Conservation (phyloP, 2,329 filamentous ascomycete species). For the Aureobasidium uvarum region DNA sequence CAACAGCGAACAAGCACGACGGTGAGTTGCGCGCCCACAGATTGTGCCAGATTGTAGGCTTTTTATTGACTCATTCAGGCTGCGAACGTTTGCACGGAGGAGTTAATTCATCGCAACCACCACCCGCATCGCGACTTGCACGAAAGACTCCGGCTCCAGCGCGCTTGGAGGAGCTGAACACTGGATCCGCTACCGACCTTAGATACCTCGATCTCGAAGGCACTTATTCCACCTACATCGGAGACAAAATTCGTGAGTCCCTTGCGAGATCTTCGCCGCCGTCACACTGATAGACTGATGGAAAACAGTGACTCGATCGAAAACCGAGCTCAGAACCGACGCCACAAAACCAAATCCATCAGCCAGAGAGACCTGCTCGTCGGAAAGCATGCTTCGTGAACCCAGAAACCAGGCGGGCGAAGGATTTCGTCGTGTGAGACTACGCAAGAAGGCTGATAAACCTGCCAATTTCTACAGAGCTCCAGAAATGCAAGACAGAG, state of each 20-base stretch:
- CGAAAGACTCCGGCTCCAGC: background rate
- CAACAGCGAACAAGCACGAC: background rate
- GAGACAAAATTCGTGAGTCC: background rate
- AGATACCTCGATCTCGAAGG: background rate
- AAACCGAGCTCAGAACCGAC: background rate
- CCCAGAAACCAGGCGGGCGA: background rate
- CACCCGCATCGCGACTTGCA: background rate
- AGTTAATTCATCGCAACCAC: background rate
- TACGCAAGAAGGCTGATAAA: background rate
- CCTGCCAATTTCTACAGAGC: slow-evolving; percentile 2
- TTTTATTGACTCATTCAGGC: background rate
- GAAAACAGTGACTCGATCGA: background rate
- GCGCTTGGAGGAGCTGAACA: background rate
- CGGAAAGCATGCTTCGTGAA: background rate
- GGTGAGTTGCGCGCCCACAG: background rate
- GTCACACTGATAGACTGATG: background rate
- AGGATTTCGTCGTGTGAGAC: background rate
- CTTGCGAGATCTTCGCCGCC: background rate
- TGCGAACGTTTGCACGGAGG: background rate
- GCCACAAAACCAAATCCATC: background rate
- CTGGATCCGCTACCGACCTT: background rate
- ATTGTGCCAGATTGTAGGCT: background rate
- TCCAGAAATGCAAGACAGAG: slow-evolving; percentile 6
- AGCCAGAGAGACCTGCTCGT: background rate
- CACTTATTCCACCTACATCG: background rate